phyloP scores from a whole-genome alignment of 148 eudicot genomes.

The Rheum nobile region DNA sequence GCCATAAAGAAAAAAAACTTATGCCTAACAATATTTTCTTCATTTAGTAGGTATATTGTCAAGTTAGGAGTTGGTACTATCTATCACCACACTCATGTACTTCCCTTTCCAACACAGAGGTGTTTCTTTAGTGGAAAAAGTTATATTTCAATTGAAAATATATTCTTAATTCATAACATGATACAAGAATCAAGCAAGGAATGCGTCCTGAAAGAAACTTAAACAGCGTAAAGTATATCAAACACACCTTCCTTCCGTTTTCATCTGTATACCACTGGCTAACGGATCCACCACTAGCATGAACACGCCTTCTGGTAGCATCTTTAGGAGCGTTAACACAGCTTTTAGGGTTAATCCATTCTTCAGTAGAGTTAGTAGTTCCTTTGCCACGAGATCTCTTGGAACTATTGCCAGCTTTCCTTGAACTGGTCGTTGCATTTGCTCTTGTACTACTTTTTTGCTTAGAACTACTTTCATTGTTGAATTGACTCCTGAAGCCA shows the following conservation, averaged over 20 bases:
- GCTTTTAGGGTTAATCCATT: slow-evolving; percentile 61
- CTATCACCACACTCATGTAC: neutral
- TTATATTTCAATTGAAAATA: neutral
- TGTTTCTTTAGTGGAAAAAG: neutral
- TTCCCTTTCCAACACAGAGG: neutral
- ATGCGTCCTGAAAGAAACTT: neutral
- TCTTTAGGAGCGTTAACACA: slow-evolving; percentile 37
- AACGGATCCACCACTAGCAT: slow-evolving; percentile 55
- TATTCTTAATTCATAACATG: neutral
- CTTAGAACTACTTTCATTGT: slow-evolving; percentile 36
- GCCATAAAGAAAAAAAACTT: neutral
- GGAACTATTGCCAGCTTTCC: slow-evolving; percentile 29
- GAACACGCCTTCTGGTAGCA: slow-evolving; percentile 83
- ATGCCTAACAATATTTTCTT: neutral
- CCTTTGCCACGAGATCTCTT: slow-evolving; percentile 26
- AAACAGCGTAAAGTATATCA: neutral
- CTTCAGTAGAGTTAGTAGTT: slow-evolving; percentile 28
- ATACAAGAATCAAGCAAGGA: neutral
- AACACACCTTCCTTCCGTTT: slow-evolving; percentile 70
- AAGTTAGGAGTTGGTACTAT: neutral
- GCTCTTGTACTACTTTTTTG: slow-evolving; percentile 23
- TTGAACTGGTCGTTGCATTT: slow-evolving; percentile 21
- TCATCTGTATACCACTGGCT: slow-evolving; percentile 69
- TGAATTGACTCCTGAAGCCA: slow-evolving; percentile 66
- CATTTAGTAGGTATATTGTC: neutral